Evolutionary conservation across 495 filamentous ascomycete species (phyloP), one percentile per base, ranked within the genome.

Genomic region (Ramalina intermedia): DNA sequence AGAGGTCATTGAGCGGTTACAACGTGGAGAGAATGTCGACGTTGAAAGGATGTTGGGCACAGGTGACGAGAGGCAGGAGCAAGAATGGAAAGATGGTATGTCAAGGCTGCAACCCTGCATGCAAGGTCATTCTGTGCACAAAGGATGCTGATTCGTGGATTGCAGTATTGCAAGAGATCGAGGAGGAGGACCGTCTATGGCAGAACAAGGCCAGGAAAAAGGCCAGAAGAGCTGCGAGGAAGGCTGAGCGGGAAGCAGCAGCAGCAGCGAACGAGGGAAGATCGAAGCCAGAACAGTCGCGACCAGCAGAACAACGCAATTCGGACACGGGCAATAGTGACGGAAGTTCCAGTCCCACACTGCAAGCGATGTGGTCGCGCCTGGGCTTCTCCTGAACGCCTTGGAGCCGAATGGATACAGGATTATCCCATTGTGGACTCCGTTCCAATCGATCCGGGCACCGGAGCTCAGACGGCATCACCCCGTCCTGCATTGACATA

Each of bases 11-110:
- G 82, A 86, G 54, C 76, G 74, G 56, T 71, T 96, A 27, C 79
- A 93, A 61, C 76, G 65, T 24, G 93, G 91, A 13, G 88, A 99
- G 65, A 73, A 87, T 18, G 86, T 96, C 11, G 88, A 96, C 65
- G 87, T 96, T 7, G 86, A 88, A 59, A 79, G 74, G 56, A 65
- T 81, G 46, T 58, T 99, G 48, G 91, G 91, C 7, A 84, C 85
- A 1, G 87, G 89, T 1, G 80, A 89, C 63, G 64, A 71, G 26
- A 72, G 73, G 53, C 76, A 76, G 63, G 91, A 96, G 62, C 66
- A 71, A 57, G 84, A 85, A 59, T 99, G 93, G 91, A 84, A 90
- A 64, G 82, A 93, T 58, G 79, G 85, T 87, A 54, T 43, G 65
- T 66, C 14, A 29, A 37, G 39, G 29, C 43, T 18, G 37, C 26